Evolutionary conservation across 1,284 basidiomycete genomes (phyloP).

Genomic region (Apiotrichum gamsii): DNA sequence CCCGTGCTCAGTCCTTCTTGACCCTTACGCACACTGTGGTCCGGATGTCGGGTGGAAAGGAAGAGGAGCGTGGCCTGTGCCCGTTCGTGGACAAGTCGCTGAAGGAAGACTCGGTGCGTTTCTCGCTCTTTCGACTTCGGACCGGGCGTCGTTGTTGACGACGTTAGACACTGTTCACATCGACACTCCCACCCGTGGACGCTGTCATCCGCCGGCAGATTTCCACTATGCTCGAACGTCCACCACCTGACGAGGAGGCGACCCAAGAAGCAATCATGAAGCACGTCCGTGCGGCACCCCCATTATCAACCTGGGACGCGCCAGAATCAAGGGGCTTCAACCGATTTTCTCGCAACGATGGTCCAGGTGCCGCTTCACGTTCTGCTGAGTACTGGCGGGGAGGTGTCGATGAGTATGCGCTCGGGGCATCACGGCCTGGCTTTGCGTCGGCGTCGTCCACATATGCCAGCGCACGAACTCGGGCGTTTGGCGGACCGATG

Average conservation of each 20-base stretch:
- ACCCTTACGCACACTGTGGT: conserved; percentile 35
- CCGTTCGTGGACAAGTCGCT: conserved; percentile 34
- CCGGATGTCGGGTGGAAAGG: conserved; percentile 43
- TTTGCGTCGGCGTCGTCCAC: conserved; percentile 10
- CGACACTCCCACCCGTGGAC: conserved; percentile 30
- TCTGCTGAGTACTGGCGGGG: conserved; percentile 45
- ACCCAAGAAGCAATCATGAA: conserved; percentile 38
- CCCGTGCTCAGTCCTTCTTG: conserved; percentile 71
- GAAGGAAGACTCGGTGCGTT: conserved; percentile 24
- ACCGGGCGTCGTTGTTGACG: no score
- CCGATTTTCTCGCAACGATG: conserved; percentile 35
- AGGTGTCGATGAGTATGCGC: conserved; percentile 41
- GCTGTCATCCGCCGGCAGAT: conserved; percentile 25
- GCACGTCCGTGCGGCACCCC: conserved; percentile 39
- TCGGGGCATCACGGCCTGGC: conserved; percentile 18
- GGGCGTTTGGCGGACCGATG: no score
- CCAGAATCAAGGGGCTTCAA: conserved; percentile 34
- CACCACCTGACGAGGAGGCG: conserved; percentile 24
- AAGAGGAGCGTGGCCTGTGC: conserved; percentile 37
- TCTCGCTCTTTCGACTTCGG: no score
- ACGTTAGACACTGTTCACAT: conserved; percentile 30
- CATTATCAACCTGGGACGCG: conserved; percentile 40
- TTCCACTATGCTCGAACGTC: conserved; percentile 29
- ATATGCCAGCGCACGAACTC: conserved; percentile 5
- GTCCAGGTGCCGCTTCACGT: conserved; percentile 33